Conservation (phyloP, 768 basidiomycete species). For the Kwoniella sp. region DNA sequence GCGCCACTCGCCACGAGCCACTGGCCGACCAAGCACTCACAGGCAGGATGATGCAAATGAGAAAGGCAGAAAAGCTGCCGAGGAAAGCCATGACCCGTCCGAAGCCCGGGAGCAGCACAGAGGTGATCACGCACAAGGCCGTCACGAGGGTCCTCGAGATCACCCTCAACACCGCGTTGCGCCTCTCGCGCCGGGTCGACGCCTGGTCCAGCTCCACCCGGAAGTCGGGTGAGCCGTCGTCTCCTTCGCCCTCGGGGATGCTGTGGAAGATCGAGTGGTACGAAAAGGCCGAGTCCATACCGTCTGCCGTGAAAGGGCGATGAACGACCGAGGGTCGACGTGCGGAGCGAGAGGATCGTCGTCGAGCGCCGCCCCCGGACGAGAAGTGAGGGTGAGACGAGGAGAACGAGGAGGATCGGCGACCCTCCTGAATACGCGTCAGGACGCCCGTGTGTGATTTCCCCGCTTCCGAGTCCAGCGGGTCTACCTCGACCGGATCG, state of each 20-base stretch:
- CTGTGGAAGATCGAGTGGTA: not conserved
- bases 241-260: not conserved
- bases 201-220: no score
- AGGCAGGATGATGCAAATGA: slow-evolving; percentile 72
- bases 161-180: slow-evolving; percentile 39
- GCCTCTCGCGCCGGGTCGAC: slow-evolving; percentile 1
- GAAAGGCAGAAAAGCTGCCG: slow-evolving; percentile 77
- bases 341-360: not conserved
- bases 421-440: not conserved
- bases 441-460: not conserved
- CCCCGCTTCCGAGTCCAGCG: slow-evolving; percentile 1
- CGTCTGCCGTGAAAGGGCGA: no score
- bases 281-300: no score
- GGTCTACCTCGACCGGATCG: not conserved
- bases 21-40: slow-evolving; percentile 57
- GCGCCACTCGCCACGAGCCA: not conserved
- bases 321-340: no score
- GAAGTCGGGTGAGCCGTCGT: no score
- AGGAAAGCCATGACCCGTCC: slow-evolving; percentile 74
- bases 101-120: slow-evolving; percentile 74
- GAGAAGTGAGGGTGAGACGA: no score
- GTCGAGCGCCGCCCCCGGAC: not conserved
- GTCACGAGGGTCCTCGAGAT: slow-evolving; percentile 63
- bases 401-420: no score
- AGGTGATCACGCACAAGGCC: slow-evolving; percentile 61